A percentile compares a stretch with the other conserved stretches of the same genome.
phyloP scores from a whole-genome alignment of 2,329 filamentous ascomycete genomes.

The Parastagonospora nodorum region DNA sequence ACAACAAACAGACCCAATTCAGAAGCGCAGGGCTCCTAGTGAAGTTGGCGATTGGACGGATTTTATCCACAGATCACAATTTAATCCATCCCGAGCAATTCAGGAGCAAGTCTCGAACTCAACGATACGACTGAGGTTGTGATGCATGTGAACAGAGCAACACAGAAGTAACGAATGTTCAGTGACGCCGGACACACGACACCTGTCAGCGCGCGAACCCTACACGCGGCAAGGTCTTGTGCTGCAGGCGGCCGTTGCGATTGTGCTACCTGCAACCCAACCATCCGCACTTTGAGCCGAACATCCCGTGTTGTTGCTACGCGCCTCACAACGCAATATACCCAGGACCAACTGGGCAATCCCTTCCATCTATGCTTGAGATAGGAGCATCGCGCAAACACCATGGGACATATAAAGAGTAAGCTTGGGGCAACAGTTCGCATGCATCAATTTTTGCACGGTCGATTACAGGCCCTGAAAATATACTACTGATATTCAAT shows the following conservation, averaged over 20 bases:
- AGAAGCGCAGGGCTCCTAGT: neutral
- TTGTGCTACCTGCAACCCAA: conserved; percentile 17
- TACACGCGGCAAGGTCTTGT: conserved; percentile 23
- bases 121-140: neutral
- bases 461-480: neutral
- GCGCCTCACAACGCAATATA: conserved; percentile 6
- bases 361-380: conserved; percentile 6
- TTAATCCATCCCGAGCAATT: neutral
- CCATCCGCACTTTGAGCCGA: conserved; percentile 11
- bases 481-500: neutral
- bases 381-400: neutral
- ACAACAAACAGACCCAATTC: conserved; percentile 14
- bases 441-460: conserved; percentile 1
- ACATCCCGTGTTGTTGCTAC: conserved; percentile 7
- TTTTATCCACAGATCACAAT: neutral
- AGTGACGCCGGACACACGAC: neutral
- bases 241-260: conserved; percentile 12
- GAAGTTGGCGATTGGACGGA: neutral
- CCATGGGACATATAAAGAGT: conserved; percentile 11
- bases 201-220: conserved; percentile 6
- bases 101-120: too few species aligned
- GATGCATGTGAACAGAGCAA: neutral
- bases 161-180: neutral
- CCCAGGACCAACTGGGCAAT: conserved; percentile 6
- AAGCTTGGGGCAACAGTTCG: neutral